Percentiles rank a stretch among this genome's conserved stretches.
phyloP scores from a whole-genome alignment of 768 basidiomycete genomes.

The Tephrocybe sp. region DNA sequence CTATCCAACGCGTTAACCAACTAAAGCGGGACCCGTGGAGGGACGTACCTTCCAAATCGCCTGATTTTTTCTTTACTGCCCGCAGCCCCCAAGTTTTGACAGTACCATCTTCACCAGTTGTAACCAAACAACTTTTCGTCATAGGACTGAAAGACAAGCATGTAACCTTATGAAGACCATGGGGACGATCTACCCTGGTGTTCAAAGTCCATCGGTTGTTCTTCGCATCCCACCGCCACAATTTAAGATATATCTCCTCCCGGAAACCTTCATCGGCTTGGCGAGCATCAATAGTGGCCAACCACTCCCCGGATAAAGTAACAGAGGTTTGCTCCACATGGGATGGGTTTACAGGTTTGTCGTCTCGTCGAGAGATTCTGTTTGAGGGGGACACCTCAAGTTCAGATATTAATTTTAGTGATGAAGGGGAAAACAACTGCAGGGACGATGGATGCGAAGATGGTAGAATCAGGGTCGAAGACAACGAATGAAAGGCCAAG shows the following conservation, averaged over 20 bases:
- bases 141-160: conserved; percentile 69
- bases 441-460: conserved; percentile 96
- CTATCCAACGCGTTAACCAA: conserved; percentile 31
- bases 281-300: conserved; percentile 86
- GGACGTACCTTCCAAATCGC: conserved; percentile 51
- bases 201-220: conserved; percentile 71
- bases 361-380: conserved; percentile 79
- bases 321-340: conserved; percentile 72
- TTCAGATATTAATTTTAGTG: conserved; percentile 75
- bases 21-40: background rate
- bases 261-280: conserved; percentile 65
- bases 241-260: conserved; percentile 78
- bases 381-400: conserved; percentile 94
- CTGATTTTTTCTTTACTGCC: conserved; percentile 42
- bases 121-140: conserved; percentile 48
- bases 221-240: conserved; percentile 84
- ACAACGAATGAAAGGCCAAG: conserved; percentile 71
- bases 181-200: conserved; percentile 88
- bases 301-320: conserved; percentile 77
- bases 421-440: conserved; percentile 80
- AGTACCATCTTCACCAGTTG: conserved; percentile 71
- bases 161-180: conserved; percentile 64
- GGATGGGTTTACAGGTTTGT: conserved; percentile 72
- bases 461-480: conserved; percentile 80
- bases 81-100: conserved; percentile 83